Conservation (phyloP, 805 yeast genomes). For the Zygosaccharomyces siamensis region DNA sequence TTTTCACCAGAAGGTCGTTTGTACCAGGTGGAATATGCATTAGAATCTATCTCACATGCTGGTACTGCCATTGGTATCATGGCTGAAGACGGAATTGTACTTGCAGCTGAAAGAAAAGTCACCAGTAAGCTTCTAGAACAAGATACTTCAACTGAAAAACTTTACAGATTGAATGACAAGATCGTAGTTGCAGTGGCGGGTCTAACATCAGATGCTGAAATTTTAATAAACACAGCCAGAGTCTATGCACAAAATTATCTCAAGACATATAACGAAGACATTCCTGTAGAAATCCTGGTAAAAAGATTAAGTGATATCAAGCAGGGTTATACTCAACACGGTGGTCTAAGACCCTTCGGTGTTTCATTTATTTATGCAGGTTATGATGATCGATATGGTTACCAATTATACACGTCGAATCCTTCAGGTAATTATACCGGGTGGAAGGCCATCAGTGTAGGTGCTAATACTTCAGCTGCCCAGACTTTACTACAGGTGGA, state of each 20-base stretch:
- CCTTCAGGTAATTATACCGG: constrained; percentile 98
- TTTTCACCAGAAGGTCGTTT: constrained; percentile 98
- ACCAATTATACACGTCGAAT: constrained; percentile 89
- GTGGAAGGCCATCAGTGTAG: constrained; percentile 97
- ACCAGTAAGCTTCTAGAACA: constrained; percentile 90
- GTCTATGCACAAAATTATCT: constrained; percentile 77
- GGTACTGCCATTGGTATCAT: constrained; percentile 96
- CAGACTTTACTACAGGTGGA: constrained; percentile 95
- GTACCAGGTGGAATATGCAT: constrained; percentile 95
- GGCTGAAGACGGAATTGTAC: constrained; percentile 80
- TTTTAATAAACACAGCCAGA: constrained; percentile 83
- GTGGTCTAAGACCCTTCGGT: constrained; percentile 98
- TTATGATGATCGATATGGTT: constrained; percentile 81
- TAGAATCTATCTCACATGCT: constrained; percentile 95
- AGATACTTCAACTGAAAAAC: constrained; percentile 88
- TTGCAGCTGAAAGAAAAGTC: constrained; percentile 95
- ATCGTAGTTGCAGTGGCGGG: constrained; percentile 96
- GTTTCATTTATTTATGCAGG: constrained; percentile 96
- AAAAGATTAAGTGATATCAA: constrained; percentile 86
- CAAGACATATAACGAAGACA: constrained; percentile 82
- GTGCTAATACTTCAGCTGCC: constrained; percentile 94
- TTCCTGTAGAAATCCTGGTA: constrained; percentile 89
- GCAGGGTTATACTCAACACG: constrained; percentile 98
- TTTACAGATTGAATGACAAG: constrained; percentile 77
- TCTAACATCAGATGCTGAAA: constrained; percentile 93